Evolutionary conservation across 1,139 yeast genomes (phyloP), one percentile per base, ranked within the genome.

Genomic region (Kurtzmaniella quercitrusa): DNA sequence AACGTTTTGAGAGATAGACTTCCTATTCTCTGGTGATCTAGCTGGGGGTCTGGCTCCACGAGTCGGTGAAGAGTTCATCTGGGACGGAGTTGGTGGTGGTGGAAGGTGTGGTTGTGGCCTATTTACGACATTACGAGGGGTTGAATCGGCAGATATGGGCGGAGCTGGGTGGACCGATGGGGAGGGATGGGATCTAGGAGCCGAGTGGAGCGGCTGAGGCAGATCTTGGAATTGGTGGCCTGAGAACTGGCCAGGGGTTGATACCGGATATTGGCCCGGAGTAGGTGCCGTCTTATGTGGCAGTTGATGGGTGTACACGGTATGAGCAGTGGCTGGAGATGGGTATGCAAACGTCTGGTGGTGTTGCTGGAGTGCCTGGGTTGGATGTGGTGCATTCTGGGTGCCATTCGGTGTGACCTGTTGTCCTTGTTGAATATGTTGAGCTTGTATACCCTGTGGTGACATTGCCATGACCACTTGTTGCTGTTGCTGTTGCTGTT

Each of bases 31-130:
- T 5, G 31, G 31, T 10, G 31, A 27, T 27, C 31, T n/a, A 10
- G 12, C 10, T 12, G 14, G 10, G 10, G 31, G 31, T n/a, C 5
- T 7, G 12, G 14, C 31, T 7, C 14, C 12, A 23, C 19, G 29
- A 11, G 17, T 16, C 34, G 19, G 17, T 41, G 10, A 37, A 37
- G 27, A 14, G 34, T 38, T 21, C n/a, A 4, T 29, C 25, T 6
- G 41, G 8, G 25, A 6, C 16, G 11, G 43, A 33, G 40, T 41
- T 16, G 37, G 38, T 25, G 25, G 41, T 27, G 14, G 41, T n/a
- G 42, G 42, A n/a, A 21, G 43, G 4, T 29, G 41, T n/a, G 45
- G 19, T 27, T 27, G 31, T 11, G 10, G 39, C 12, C 19, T 25
- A 25, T 21, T 37, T 37, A 3, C 23, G 25, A 11, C 31, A 39